Percentiles rank a stretch among this genome's conserved stretches.
Evolutionary conservation across 345 rosid species (phyloP).

Genomic region (Aquilaria sinensis): DNA sequence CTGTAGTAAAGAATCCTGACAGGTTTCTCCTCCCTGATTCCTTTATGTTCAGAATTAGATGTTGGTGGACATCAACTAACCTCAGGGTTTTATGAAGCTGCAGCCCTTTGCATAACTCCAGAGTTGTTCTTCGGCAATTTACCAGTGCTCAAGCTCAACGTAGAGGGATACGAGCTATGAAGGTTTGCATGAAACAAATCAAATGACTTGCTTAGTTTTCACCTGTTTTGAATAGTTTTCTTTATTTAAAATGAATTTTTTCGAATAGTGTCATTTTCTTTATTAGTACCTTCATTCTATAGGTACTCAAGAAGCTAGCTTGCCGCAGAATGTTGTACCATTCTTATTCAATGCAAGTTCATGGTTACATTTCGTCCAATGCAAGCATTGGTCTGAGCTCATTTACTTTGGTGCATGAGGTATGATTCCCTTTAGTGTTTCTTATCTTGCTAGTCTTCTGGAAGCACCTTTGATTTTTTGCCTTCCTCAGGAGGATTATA

Average conservation of each 20-base stretch:
- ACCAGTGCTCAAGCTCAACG: conserved; percentile 70
- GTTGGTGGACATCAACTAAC: conserved; percentile 12
- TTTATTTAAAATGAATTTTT: background rate
- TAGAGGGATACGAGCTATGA: conserved; percentile 83
- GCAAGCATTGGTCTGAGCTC: conserved; percentile 31
- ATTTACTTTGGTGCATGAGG: conserved; percentile 86
- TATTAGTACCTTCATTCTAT: conserved; percentile 9
- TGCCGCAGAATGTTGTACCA: conserved; percentile 74
- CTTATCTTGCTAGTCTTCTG: background rate
- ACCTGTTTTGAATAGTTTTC: background rate
- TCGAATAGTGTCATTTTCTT: conserved; percentile 5
- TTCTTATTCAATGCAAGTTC: conserved; percentile 96
- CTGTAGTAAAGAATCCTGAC: conserved; percentile 53
- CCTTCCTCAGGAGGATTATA: background rate
- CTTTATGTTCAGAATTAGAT: conserved; percentile 1
- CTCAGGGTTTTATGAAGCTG: conserved; percentile 27
- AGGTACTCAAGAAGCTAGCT: conserved; percentile 85
- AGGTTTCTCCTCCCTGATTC: conserved; percentile 38
- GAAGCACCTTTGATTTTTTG: background rate
- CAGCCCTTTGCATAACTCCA: conserved; percentile 78
- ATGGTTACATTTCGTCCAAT: conserved; percentile 56
- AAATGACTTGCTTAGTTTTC: background rate
- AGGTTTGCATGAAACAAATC: conserved; percentile 37
- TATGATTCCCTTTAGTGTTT: conserved; percentile 21
- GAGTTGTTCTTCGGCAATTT: conserved; percentile 76